Base-by-base conservation (phyloP, 345 rosid species). In the Boechera stricta region DNA sequence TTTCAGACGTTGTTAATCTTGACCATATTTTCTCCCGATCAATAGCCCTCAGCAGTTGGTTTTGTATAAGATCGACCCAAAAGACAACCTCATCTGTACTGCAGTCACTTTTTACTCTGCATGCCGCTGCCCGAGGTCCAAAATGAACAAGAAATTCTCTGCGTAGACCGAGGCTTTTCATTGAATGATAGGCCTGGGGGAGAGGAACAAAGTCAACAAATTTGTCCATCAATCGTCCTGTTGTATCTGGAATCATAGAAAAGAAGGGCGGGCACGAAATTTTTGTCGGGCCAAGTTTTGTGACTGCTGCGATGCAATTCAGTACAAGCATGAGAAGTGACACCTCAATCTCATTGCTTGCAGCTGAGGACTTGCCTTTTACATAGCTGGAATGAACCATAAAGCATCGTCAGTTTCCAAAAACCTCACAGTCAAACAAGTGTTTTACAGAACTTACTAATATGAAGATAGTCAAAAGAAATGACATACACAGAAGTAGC, bases 21-120 rank as follows among this genome's bases (percentile, higher is more conserved):
- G 99, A 86, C 99, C 99, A 95, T 85, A 95, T 92, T 84, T 83
- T 92, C 85, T 95, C 99, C 82, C 99, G 87, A 85, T 86, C 96
- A 65, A 92, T 82, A 77, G 99, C 98, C 71, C 39, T 88, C 70
- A 86, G 94, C 64, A 95, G 86, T 83, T 91, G 96, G 76, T 86
- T 86, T 80, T 91, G 98, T 57, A 92, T 81, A 69, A 95, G 96
- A 87, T 92, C 87, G 44, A 95, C 93, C 99, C 99, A 95, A 83
- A 95, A 95, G 73, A 84, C 77, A 69, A 89, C 90, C 84, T 91
- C 98, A 81, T 92, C 96, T 16, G 91, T 83, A 79, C 79, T 80
- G 61, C 76, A 53, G 73, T 88, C 96, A 84, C 76, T 85, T 76
- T 80, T 84, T 72, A 85, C 85, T 81, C 96, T 85, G 81, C 94